These are phyloP conservation scores for Lasiodiplodia sp. DNA, from an alignment of 2,329 filamentous ascomycete genomes.

Conservation along the genomic window DNA sequence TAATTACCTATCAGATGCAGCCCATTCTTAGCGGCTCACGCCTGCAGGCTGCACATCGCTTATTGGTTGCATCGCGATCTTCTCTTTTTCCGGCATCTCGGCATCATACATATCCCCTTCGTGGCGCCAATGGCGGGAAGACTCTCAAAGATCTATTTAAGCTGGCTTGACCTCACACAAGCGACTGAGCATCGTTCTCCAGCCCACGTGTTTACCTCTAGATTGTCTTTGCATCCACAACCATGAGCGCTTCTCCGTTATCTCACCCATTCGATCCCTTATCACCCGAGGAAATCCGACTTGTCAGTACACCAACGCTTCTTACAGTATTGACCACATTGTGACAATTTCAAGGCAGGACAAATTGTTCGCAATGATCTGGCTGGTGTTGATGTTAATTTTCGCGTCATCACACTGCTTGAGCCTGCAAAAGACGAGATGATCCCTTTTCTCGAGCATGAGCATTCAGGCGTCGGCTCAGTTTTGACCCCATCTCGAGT, in stretches of 20 bases:
- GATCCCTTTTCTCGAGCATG: conserved; percentile 54
- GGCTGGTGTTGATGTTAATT: conserved; percentile 47
- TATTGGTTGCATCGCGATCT: no score
- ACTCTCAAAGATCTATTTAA: no score
- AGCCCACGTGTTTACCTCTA: no score
- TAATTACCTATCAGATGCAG: no score
- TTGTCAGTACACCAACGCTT: neutral
- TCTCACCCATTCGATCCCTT: neutral
- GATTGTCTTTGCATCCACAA: neutral
- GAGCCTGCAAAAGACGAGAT: conserved; percentile 61
- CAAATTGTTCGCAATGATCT: conserved; percentile 48
- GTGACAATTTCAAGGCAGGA: conserved; percentile 6
- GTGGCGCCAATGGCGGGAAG: no score
- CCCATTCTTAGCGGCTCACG: no score
- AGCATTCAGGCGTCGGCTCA: conserved; percentile 44
- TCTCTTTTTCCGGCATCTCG: no score
- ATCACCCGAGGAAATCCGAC: neutral
- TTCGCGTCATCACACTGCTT: conserved; percentile 59
- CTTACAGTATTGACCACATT: no score
- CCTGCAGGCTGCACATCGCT: no score
- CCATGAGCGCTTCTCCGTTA: neutral
- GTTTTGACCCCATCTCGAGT: conserved; percentile 43
- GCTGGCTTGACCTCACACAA: no score
- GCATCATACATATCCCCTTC: no score
- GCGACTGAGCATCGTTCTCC: no score